Conservation (phyloP, 2,329 filamentous ascomycete species). For the Graphilbum ipis-grandicollis region DNA sequence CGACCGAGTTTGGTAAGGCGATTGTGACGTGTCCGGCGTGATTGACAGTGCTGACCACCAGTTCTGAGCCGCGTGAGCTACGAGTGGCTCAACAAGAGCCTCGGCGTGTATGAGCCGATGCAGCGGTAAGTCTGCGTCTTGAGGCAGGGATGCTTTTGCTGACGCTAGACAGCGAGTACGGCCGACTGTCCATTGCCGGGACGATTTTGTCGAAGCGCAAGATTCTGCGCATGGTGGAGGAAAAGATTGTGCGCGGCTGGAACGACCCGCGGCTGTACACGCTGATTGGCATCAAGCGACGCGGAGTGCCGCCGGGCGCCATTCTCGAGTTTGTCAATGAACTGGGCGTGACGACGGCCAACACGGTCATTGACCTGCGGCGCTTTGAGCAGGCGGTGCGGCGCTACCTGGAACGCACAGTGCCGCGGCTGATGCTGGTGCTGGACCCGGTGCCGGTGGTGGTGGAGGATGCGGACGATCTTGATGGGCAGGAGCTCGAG, state of each 20-base stretch:
- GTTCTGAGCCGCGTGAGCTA: conserved; percentile 63
- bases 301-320: conserved; percentile 75
- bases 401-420: conserved; percentile 71
- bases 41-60: too few species aligned
- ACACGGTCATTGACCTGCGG: conserved; percentile 60
- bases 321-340: conserved; percentile 83
- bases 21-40: too few species aligned
- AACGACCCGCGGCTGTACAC: conserved; percentile 86
- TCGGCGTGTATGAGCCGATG: conserved; percentile 81
- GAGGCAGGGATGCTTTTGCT: too few species aligned
- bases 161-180: neutral
- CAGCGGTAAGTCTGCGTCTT: too few species aligned
- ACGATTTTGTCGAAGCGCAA: conserved; percentile 79
- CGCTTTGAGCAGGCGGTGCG: conserved; percentile 79
- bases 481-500: conserved; percentile 41
- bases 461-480: conserved; percentile 60
- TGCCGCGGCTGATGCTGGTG: conserved; percentile 78
- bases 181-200: conserved; percentile 52
- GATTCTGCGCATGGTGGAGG: conserved; percentile 61
- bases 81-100: conserved; percentile 67
- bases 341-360: conserved; percentile 72
- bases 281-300: conserved; percentile 63
- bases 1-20: conserved; percentile 69
- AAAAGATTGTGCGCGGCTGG: conserved; percentile 70
- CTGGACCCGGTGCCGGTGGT: conserved; percentile 70